Evolutionary conservation across 2,329 filamentous ascomycete genomes (phyloP), one percentile per base, ranked within the genome.

Genomic region (Diaporthe citrichinensis): DNA sequence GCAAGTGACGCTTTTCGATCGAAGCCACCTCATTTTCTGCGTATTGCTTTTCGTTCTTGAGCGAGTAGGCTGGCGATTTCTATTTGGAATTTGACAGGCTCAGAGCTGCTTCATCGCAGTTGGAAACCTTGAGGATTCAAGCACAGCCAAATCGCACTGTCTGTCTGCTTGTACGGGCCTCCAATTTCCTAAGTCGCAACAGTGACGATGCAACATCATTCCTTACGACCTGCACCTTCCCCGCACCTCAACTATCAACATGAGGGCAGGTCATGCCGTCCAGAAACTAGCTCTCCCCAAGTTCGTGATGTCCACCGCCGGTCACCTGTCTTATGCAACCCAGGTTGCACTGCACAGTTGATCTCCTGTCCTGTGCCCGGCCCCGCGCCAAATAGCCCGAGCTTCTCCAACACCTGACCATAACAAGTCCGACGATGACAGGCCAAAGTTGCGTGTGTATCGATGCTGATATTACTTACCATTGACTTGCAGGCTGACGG

Each of bases 271-370:
- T n/a, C 23, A 51, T 51, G 28, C 46, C 31, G 20, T 39, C 39
- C 46, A 15, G 10, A 23, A 65, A 49, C 28, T 53, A 53, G 31
- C 46, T 53, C 41, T 14, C n/a, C 31, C 65, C 31, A 68, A 68
- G 46, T 53, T 68, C 31, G 65, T 39, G 65, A 68, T 68, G 46
- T 51, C 46, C 46, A 39, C 20, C 31, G 65, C 65, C 7, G 46
- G 65, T 36, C 14, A 51, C 46, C 65, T 34, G 8, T 68, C 31
- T 39, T 34, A 68, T 68, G 65, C 65, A 68, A 53, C 34, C 28
- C n/a, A 68, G 65, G 65, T 68, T 68, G 46, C 65, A 68, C 46
- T 28, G 65, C 65, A 68, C 65, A 53, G 46, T 12, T 53, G 46
- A 39, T 68, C 23, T 53, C 28, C 25, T 39, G 25, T 67, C 15